Percentiles rank a stretch among this genome's conserved stretches.
Evolutionary conservation across 805 yeast species (phyloP).

Genomic region (Cyberlindnera euphorbiae): DNA sequence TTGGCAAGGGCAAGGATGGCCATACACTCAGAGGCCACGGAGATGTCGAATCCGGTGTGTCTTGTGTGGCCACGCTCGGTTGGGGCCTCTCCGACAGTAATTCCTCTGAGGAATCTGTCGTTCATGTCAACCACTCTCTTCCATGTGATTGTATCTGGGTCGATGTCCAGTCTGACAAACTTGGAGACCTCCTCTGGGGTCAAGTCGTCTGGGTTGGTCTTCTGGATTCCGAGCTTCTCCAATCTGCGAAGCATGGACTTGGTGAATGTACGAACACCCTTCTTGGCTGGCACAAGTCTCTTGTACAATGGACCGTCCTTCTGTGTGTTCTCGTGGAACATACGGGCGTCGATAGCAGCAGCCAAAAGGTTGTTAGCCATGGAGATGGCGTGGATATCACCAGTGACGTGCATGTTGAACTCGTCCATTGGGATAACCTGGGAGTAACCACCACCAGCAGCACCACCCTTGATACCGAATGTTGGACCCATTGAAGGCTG

Average conservation of each 20-base stretch:
- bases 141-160: conserved; percentile 76
- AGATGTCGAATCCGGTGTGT: conserved; percentile 74
- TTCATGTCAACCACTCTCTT: conserved; percentile 83
- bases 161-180: conserved; percentile 70
- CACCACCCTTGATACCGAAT: conserved; percentile 86
- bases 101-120: conserved; percentile 73
- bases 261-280: conserved; percentile 65
- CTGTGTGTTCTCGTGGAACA: conserved; percentile 78
- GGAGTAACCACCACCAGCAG: conserved; percentile 87
- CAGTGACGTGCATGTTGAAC: conserved; percentile 80
- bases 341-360: conserved; percentile 83
- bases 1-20: conserved; percentile 75
- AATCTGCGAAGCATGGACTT: conserved; percentile 64
- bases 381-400: conserved; percentile 82
- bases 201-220: conserved; percentile 68
- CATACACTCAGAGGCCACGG: conserved; percentile 85
- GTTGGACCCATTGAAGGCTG: conserved; percentile 91
- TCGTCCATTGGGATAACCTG: conserved; percentile 89
- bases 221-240: conserved; percentile 60
- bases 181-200: conserved; percentile 60
- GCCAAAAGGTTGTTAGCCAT: conserved; percentile 78
- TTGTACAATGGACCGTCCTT: conserved; percentile 62
- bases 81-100: conserved; percentile 77
- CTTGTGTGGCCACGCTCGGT: conserved; percentile 71
- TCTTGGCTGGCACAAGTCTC: conserved; percentile 71